Base-by-base conservation (phyloP, 2,329 filamentous ascomycete genomes). In the Waltergamsia citrina region DNA sequence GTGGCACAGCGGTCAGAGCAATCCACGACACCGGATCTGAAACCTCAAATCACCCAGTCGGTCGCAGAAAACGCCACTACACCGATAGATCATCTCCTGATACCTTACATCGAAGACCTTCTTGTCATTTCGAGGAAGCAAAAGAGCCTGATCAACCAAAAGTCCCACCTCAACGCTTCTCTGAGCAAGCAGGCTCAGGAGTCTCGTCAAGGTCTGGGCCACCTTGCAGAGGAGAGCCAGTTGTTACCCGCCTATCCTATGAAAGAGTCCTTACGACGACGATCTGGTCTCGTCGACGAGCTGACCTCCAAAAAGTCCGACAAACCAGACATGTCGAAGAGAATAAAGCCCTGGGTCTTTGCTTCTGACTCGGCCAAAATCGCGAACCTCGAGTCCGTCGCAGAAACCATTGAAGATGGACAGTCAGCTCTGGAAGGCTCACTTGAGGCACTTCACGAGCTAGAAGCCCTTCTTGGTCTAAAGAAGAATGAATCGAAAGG, bases 321-420 rank as follows among this genome's bases (percentile, higher is more conserved):
- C 33, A 52, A 53, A 16, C 50, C 58, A 12, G 58, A 62, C 28
- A 51, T 66, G 4, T 56, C 61, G 15, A 53, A 48, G 21, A 60
- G 62, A 28, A 60, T 74, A 32, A 63, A 66, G 40, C 67, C 69
- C 8, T 81, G 77, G 76, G 64, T 74, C 7, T 66, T 63, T 43
- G 74, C 77, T 2, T 68, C 74, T 2, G 69, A 79, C 36, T 63
- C 71, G 4, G 72, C 74, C 43, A 77, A 75, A 43, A 70, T 76
- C 35, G 55, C 64, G 3, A 76, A 67, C 1, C 61, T 77, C 9
- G 73, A 79, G 44, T 53, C 59, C 7, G 69, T 80, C 9, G 67
- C 70, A 7, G 74, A 78, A 46, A 71, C 67, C 40, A 63, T 80
- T 3, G 74, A 81, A 34, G 59, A 65, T 34, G 75, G 75, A 1